Conservation (phyloP, 2,329 filamentous ascomycete species). For the Podosphaera leucotricha region DNA sequence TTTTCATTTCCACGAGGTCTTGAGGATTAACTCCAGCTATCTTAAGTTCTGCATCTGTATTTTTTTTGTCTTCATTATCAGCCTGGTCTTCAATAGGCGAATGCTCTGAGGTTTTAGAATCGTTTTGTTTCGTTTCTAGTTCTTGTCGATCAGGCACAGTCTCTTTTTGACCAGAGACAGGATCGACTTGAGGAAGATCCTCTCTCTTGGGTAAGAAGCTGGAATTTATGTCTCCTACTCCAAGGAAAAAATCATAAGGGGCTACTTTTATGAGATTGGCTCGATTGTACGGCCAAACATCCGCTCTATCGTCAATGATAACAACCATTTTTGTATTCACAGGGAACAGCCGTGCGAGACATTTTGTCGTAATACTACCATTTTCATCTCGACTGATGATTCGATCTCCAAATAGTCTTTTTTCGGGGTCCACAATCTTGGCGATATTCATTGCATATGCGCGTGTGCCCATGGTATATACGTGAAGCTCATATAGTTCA, state of each 20-base stretch:
- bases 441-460: constrained; percentile 89
- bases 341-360: constrained; percentile 72
- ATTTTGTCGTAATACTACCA: constrained; percentile 78
- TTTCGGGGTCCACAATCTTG: constrained; percentile 74
- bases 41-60: constrained; percentile 3
- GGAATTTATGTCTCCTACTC: constrained; percentile 95
- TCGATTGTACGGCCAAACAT: constrained; percentile 83
- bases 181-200: constrained; percentile 19
- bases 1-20: constrained; percentile 53
- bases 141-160: constrained; percentile 2
- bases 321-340: constrained; percentile 98
- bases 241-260: constrained; percentile 94
- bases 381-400: constrained; percentile 96
- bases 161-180: constrained; percentile 8
- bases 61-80: constrained; percentile 1
- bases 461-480: constrained; percentile 97
- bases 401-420: constrained; percentile 75
- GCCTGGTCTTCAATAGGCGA: neutral
- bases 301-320: constrained; percentile 90
- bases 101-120: neutral
- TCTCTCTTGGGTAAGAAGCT: constrained; percentile 73
- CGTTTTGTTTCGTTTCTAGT: constrained; percentile 2
- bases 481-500: constrained; percentile 75
- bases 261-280: constrained; percentile 85
- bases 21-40: constrained; percentile 32